A percentile compares a stretch with the other conserved stretches of the same genome.
Evolutionary conservation across 495 filamentous ascomycete genomes (phyloP).

Genomic region (Daldinia childiae): DNA sequence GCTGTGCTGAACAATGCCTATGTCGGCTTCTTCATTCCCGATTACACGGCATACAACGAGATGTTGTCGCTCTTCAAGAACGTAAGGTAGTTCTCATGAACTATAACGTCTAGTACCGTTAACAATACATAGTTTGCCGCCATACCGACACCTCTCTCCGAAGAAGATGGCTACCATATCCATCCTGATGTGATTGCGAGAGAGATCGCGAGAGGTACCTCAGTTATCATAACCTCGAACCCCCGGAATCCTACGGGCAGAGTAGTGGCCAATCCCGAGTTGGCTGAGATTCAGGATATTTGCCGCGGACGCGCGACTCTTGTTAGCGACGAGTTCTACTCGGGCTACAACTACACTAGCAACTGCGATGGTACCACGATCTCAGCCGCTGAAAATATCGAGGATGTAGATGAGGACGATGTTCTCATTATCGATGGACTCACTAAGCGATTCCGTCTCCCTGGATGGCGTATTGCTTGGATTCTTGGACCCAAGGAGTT

Average conservation of each 20-base stretch:
- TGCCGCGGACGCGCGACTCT: slow-evolving; percentile 89
- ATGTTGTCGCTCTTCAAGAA: slow-evolving; percentile 94
- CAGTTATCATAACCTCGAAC: slow-evolving; percentile 94
- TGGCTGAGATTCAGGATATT: slow-evolving; percentile 89
- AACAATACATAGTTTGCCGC: slow-evolving; percentile 74
- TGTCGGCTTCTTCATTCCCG: slow-evolving; percentile 85
- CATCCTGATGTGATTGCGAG: slow-evolving; percentile 90
- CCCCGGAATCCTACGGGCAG: slow-evolving; percentile 95
- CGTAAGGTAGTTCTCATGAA: slow-evolving; percentile 52
- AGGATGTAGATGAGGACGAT: slow-evolving; percentile 71
- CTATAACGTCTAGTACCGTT: neutral
- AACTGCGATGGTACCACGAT: slow-evolving; percentile 90
- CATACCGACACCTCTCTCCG: slow-evolving; percentile 84
- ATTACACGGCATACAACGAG: slow-evolving; percentile 88
- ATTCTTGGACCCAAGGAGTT: slow-evolving; percentile 96
- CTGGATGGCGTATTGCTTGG: slow-evolving; percentile 97
- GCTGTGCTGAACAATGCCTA: slow-evolving; percentile 94
- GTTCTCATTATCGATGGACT: slow-evolving; percentile 95
- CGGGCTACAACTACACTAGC: slow-evolving; percentile 92
- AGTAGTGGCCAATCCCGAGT: slow-evolving; percentile 79
- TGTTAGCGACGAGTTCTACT: slow-evolving; percentile 97
- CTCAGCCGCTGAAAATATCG: slow-evolving; percentile 84
- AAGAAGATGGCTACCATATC: slow-evolving; percentile 88
- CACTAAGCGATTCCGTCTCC: slow-evolving; percentile 95
- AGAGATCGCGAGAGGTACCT: slow-evolving; percentile 86